Evolutionary conservation across 139 green algal species (phyloP).

Genomic region (Chlamydomonas schloesseri): DNA sequence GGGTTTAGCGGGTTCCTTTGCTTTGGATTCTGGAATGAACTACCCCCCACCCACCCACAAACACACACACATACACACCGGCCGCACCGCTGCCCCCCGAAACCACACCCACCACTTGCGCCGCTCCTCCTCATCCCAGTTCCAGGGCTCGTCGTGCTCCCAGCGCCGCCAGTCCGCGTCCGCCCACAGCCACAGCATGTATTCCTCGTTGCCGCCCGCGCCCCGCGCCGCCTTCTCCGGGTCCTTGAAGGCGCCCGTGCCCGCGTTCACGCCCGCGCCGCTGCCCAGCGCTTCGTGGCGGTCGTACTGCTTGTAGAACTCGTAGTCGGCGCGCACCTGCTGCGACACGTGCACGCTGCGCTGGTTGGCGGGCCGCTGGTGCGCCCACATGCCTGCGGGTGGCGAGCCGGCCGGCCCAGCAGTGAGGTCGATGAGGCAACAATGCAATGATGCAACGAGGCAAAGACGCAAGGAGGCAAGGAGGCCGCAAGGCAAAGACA

Average conservation of each 20-base stretch:
- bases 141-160: slow-evolving; percentile 73
- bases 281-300: slow-evolving; percentile 46
- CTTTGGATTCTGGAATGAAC: too few species aligned
- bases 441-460: neutral
- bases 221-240: too few species aligned
- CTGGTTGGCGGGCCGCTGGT: slow-evolving; percentile 17
- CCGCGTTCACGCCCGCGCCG: neutral
- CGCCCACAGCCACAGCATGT: slow-evolving; percentile 69
- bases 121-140: slow-evolving; percentile 69
- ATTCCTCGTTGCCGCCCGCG: slow-evolving; percentile 44
- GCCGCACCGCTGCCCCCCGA: too few species aligned
- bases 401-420: too few species aligned
- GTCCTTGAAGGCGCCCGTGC: neutral
- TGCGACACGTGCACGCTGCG: neutral
- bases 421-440: too few species aligned
- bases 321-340: slow-evolving; percentile 48
- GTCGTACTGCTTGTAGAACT: slow-evolving; percentile 71
- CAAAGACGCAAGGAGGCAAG: too few species aligned
- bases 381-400: slow-evolving; percentile 45
- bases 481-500: too few species aligned
- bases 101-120: slow-evolving; percentile 48
- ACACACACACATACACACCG: too few species aligned
- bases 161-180: slow-evolving; percentile 81
- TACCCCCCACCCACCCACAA: too few species aligned
- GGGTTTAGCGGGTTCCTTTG: too few species aligned